These are phyloP conservation scores for Trichoderma hamatum DNA, from an alignment of 2,329 filamentous ascomycete species.

Conservation along the genomic window DNA sequence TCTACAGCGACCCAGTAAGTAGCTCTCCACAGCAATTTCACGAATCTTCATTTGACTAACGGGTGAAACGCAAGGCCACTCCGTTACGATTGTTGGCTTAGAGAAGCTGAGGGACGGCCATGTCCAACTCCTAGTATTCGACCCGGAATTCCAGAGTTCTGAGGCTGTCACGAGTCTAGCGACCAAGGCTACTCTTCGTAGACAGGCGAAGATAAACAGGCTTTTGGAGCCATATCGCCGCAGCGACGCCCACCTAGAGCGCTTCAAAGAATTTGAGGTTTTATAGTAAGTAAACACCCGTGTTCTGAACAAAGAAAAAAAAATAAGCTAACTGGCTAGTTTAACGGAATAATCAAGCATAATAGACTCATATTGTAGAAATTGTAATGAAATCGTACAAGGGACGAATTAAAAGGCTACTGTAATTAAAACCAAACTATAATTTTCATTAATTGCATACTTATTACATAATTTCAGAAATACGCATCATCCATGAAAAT, in stretches of 20 bases:
- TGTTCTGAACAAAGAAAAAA: neutral
- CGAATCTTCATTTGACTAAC: slow-evolving; percentile 19
- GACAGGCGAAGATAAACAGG: slow-evolving; percentile 42
- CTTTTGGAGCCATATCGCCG: slow-evolving; percentile 75
- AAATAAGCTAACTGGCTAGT: slow-evolving; percentile 9
- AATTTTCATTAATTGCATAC: slow-evolving; percentile 7
- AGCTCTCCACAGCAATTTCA: neutral
- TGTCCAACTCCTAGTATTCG: slow-evolving; percentile 79
- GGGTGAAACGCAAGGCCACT: slow-evolving; percentile 65
- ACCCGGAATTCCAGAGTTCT: slow-evolving; percentile 78
- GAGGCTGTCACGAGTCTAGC: slow-evolving; percentile 63
- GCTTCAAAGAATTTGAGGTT: slow-evolving; percentile 77
- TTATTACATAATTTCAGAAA: slow-evolving; percentile 1
- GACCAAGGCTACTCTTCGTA: slow-evolving; percentile 49
- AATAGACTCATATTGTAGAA: neutral
- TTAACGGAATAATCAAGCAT: neutral
- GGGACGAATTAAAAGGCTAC: neutral
- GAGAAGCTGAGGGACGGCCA: slow-evolving; percentile 68
- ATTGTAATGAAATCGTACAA: neutral
- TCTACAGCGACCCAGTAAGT: slow-evolving; percentile 75
- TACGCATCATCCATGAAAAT: neutral
- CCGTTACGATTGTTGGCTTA: slow-evolving; percentile 84
- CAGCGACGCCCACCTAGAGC: slow-evolving; percentile 66
- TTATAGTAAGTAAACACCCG: slow-evolving; percentile 59
- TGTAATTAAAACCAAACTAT: neutral